Evolutionary conservation across 2,329 filamentous ascomycete species (phyloP).

Genomic region (Pseudopithomyces chartarum): DNA sequence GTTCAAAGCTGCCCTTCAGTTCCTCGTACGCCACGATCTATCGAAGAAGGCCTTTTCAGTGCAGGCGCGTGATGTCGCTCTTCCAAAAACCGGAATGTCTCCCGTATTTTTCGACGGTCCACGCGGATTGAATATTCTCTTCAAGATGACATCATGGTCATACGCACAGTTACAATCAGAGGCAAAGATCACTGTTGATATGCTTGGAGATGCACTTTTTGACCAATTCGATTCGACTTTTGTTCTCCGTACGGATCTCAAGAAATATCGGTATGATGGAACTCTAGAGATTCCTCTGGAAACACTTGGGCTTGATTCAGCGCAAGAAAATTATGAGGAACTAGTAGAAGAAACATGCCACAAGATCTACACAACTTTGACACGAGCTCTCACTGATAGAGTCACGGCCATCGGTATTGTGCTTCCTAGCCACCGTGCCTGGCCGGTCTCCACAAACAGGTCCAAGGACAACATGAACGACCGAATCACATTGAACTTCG

Average conservation of each 20-base stretch:
- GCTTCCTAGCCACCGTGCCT: constrained; percentile 34
- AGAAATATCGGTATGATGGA: constrained; percentile 61
- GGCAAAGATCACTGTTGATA: constrained; percentile 73
- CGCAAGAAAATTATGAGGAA: constrained; percentile 30
- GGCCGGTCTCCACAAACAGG: constrained; percentile 41
- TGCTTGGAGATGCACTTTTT: constrained; percentile 73
- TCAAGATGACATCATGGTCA: constrained; percentile 89
- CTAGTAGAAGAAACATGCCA: constrained; percentile 50
- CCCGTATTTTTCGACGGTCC: constrained; percentile 80
- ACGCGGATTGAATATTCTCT: constrained; percentile 79
- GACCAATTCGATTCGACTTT: constrained; percentile 88
- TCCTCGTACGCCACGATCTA: constrained; percentile 76
- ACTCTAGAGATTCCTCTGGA: constrained; percentile 49
- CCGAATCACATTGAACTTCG: constrained; percentile 66
- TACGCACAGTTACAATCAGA: constrained; percentile 75
- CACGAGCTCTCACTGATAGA: constrained; percentile 75
- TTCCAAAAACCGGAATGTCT: constrained; percentile 49
- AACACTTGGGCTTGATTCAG: constrained; percentile 31
- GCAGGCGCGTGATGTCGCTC: constrained; percentile 43
- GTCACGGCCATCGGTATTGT: constrained; percentile 64
- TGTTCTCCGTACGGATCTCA: constrained; percentile 64
- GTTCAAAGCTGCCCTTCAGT: constrained; percentile 93
- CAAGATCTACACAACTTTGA: constrained; percentile 68
- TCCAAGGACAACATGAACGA: constrained; percentile 33
- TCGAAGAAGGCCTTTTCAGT: constrained; percentile 66